phyloP scores from a whole-genome alignment of 2,329 filamentous ascomycete genomes.

The Hymenoscyphus fructigenus region DNA sequence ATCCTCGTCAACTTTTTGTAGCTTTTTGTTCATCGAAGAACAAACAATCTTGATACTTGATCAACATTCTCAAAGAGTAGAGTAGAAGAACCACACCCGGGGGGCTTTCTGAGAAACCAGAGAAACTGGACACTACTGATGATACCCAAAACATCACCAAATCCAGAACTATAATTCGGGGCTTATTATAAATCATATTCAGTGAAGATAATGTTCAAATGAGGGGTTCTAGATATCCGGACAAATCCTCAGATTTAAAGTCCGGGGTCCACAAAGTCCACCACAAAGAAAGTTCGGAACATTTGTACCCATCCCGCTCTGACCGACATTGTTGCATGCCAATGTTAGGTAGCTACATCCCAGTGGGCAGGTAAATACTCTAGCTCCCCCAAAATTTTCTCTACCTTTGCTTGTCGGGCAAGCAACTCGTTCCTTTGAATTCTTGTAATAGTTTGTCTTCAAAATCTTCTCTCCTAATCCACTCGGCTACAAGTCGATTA shows the following conservation, averaged over 20 bases:
- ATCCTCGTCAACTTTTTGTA: no score
- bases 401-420: background rate
- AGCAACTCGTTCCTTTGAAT: background rate
- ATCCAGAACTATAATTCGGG: no score
- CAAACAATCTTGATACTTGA: no score
- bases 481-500: background rate
- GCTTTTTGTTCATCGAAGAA: no score
- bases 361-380: background rate
- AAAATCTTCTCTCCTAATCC: background rate
- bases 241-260: background rate
- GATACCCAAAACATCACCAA: no score
- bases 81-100: no score
- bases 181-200: background rate
- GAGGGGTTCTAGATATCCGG: background rate
- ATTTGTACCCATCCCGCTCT: conserved; percentile 2
- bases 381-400: background rate
- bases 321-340: conserved; percentile 12
- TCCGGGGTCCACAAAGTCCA: background rate
- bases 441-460: background rate
- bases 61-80: no score
- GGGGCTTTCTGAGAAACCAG: no score
- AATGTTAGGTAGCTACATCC: conserved; percentile 11
- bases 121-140: no score
- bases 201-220: background rate
- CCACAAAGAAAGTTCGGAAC: background rate